Percentiles rank a stretch among this genome's conserved stretches.
Conservation (phyloP, 1,139 yeast genomes). For the Sugiyamaella sp. region DNA sequence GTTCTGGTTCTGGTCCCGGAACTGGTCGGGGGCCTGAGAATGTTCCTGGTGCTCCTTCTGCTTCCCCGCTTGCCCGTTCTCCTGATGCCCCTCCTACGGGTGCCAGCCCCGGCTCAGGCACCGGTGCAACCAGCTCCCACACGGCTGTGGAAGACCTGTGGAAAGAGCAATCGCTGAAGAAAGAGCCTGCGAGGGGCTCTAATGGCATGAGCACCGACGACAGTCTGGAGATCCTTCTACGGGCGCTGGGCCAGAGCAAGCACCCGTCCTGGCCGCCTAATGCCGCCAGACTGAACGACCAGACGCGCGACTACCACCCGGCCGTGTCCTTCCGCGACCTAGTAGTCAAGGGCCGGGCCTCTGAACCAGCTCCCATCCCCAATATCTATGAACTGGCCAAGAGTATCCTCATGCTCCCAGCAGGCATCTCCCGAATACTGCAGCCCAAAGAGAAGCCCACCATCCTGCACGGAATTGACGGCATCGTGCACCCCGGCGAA, state of each 20-base stretch:
- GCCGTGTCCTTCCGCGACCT: slow-evolving; percentile 9
- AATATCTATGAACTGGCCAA: slow-evolving; percentile 50
- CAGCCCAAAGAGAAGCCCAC: slow-evolving; percentile 33
- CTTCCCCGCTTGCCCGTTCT: background rate
- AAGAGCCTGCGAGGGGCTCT: background rate
- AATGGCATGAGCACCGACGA: background rate
- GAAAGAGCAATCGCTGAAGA: background rate
- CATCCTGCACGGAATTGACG: slow-evolving; percentile 48
- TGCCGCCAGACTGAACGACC: background rate
- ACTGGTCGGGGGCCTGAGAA: background rate
- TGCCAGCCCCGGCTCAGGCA: background rate
- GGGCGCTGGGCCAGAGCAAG: slow-evolving; percentile 6
- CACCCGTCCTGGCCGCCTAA: slow-evolving; percentile 4
- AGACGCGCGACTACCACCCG: background rate
- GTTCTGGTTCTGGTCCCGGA: background rate
- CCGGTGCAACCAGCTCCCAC: background rate
- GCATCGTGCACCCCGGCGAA: slow-evolving; percentile 57
- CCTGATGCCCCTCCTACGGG: background rate
- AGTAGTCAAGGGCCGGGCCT: slow-evolving; percentile 10
- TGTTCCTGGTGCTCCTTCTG: background rate
- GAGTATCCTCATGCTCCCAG: slow-evolving; percentile 40
- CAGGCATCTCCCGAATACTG: slow-evolving; percentile 31
- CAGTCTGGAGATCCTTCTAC: slow-evolving; percentile 8
- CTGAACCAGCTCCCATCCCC: slow-evolving; percentile 54
- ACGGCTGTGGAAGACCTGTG: background rate